A percentile compares a stretch with the other conserved stretches of the same genome.
These are phyloP conservation scores for Fusarium goolgardi DNA, from an alignment of 2,329 filamentous ascomycete species.

Conservation along the genomic window DNA sequence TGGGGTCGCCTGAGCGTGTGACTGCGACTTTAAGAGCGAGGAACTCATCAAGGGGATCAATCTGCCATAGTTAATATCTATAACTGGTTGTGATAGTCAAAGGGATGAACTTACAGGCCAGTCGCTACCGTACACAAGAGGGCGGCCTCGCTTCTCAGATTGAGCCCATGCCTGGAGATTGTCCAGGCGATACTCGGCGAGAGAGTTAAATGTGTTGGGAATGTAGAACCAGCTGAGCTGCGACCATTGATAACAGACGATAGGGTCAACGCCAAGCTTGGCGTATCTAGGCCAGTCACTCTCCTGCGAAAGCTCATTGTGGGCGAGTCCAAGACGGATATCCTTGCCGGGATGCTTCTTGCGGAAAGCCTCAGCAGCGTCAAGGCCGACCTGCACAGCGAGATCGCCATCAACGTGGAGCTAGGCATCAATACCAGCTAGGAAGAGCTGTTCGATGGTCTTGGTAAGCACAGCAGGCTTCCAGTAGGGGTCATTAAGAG, in stretches of 20 bases:
- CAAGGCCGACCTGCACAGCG: slow-evolving; percentile 42
- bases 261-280: slow-evolving; percentile 42
- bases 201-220: slow-evolving; percentile 40
- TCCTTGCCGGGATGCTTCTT: slow-evolving; percentile 35
- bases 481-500: slow-evolving; percentile 47
- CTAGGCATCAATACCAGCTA: slow-evolving; percentile 40
- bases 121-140: slow-evolving; percentile 44
- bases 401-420: slow-evolving; percentile 45
- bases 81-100: fast-evolving
- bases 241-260: slow-evolving; percentile 47
- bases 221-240: slow-evolving; percentile 46
- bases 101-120: slow-evolving; percentile 42
- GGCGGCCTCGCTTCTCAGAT: slow-evolving; percentile 33
- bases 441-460: slow-evolving; percentile 42
- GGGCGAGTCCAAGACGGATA: slow-evolving; percentile 44
- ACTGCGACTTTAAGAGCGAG: slow-evolving; percentile 46
- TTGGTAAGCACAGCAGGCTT: slow-evolving; percentile 38
- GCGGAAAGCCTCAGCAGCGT: slow-evolving; percentile 41
- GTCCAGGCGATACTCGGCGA: slow-evolving; percentile 37
- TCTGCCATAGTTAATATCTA: slow-evolving; percentile 26
- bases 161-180: slow-evolving; percentile 48
- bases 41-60: slow-evolving; percentile 47
- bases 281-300: slow-evolving; percentile 45
- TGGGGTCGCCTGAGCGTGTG: slow-evolving; percentile 44
- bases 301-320: slow-evolving; percentile 42